Conservation (phyloP, 306 rosid genomes). For the Malus sylvestris region DNA sequence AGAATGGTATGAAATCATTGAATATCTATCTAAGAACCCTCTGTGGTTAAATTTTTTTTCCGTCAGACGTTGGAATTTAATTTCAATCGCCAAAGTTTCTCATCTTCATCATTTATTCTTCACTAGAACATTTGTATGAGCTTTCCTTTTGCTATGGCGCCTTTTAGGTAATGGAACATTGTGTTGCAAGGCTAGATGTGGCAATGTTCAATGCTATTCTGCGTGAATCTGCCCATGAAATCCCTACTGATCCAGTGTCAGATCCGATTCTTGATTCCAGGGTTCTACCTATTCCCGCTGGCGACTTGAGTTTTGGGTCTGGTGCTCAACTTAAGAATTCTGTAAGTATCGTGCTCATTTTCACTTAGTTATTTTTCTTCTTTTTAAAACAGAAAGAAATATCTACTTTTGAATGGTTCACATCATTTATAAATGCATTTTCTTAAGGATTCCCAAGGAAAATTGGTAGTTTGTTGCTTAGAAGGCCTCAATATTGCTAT, state of each 20-base stretch:
- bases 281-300: slow-evolving; percentile 95
- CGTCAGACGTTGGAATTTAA: not conserved
- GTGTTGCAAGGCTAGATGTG: slow-evolving; percentile 79
- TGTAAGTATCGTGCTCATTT: slow-evolving; percentile 28
- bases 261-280: slow-evolving; percentile 88
- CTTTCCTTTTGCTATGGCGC: slow-evolving; percentile 16
- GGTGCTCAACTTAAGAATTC: slow-evolving; percentile 97
- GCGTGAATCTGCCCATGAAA: slow-evolving; percentile 72
- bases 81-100: not conserved
- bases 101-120: not conserved
- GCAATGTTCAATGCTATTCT: slow-evolving; percentile 97
- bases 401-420: not conserved
- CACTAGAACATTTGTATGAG: not conserved
- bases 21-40: not conserved
- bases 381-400: not conserved
- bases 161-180: slow-evolving; percentile 82
- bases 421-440: not conserved
- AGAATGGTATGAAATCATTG: slow-evolving; percentile 52
- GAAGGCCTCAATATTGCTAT: not conserved
- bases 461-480: slow-evolving; percentile 1
- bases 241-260: slow-evolving; percentile 94
- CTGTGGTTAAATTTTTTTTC: not conserved
- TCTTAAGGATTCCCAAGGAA: not conserved
- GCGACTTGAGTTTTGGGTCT: slow-evolving; percentile 92
- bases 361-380: not conserved